These are phyloP conservation scores for Ilyonectria destructans DNA, from an alignment of 2,329 filamentous ascomycete genomes.

Conservation along the genomic window DNA sequence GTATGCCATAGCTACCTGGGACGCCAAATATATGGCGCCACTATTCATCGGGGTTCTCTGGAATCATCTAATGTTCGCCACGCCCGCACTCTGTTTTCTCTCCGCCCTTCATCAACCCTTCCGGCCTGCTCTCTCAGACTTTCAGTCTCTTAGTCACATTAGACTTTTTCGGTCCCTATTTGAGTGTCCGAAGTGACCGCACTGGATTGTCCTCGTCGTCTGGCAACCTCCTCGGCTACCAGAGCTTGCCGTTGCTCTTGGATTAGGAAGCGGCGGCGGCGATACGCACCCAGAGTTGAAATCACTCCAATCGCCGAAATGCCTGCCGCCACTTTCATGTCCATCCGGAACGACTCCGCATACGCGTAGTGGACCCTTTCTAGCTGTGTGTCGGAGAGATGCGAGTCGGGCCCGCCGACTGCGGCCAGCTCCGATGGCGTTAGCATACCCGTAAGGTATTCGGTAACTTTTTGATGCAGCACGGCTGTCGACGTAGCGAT, in stretches of 20 bases:
- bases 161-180: background rate
- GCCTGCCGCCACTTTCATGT: conserved; percentile 64
- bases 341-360: conserved; percentile 61
- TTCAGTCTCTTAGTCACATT: background rate
- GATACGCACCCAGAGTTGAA: conserved; percentile 59
- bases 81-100: background rate
- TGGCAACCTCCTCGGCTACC: conserved; percentile 37
- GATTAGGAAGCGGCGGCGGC: conserved; percentile 43
- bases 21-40: background rate
- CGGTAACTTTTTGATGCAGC: conserved; percentile 53
- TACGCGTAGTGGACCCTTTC: conserved; percentile 58
- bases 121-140: background rate
- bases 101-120: background rate
- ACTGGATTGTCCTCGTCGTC: conserved; percentile 31
- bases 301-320: conserved; percentile 60
- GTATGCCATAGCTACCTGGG: background rate
- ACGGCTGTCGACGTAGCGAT: conserved; percentile 69
- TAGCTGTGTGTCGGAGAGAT: conserved; percentile 50
- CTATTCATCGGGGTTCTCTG: background rate
- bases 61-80: background rate
- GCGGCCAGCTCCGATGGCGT: conserved; percentile 49
- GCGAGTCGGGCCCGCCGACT: conserved; percentile 41
- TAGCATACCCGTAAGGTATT: conserved; percentile 50
- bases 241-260: conserved; percentile 41
- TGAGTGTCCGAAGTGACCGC: background rate